These are phyloP conservation scores for Castanea mollissima DNA, from an alignment of 306 rosid species.

Conservation along the genomic window DNA sequence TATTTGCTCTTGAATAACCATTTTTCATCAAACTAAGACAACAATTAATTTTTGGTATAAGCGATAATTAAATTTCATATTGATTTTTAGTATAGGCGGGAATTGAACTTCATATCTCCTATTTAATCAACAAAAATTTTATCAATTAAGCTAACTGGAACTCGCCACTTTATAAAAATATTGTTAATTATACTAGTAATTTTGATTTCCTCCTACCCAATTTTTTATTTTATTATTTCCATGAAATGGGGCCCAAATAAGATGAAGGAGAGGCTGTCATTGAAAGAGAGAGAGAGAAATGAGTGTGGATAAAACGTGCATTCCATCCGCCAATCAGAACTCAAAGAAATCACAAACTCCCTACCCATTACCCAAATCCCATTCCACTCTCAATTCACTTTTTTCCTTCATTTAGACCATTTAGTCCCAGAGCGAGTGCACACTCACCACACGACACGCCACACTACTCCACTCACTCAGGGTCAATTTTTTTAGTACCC, in stretches of 20 bases:
- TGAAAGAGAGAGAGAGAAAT: background rate
- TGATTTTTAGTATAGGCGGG: accelerated
- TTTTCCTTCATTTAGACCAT: too few species aligned
- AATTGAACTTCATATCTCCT: accelerated
- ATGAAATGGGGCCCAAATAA: constrained; percentile 16
- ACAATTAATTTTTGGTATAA: accelerated
- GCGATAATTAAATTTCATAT: too few species aligned
- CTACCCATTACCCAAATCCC: background rate
- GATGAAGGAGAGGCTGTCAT: background rate
- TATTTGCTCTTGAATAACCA: accelerated
- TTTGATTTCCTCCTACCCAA: too few species aligned
- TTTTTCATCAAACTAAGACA: accelerated
- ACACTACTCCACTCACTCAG: too few species aligned
- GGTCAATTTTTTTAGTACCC: background rate
- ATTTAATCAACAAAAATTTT: accelerated
- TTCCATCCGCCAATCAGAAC: constrained; percentile 58
- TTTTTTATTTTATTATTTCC: background rate
- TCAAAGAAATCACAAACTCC: constrained; percentile 52
- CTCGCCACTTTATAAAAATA: accelerated
- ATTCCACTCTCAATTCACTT: background rate
- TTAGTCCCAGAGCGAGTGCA: background rate
- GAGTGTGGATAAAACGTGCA: constrained; percentile 90
- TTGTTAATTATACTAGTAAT: too few species aligned
- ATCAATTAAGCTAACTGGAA: accelerated
- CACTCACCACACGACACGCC: background rate